A percentile compares a stretch with the other conserved stretches of the same genome.
Conservation (phyloP, 2,329 filamentous ascomycete genomes). For the Cercospora zeae-maydis region DNA sequence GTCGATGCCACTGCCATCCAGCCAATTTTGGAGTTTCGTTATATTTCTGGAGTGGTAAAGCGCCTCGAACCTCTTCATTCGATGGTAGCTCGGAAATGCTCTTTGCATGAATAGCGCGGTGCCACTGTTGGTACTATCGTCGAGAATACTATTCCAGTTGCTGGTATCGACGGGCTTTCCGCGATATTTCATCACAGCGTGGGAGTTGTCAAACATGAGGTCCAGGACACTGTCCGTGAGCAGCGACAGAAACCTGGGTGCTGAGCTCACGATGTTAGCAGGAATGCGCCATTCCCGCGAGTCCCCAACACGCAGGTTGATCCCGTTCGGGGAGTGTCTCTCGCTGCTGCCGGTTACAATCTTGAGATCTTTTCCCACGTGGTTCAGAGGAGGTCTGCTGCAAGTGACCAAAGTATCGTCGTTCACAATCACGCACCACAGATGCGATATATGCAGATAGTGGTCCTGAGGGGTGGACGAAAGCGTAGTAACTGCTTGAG, state of each 20-base stretch:
- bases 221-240: constrained; percentile 10
- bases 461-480: constrained; percentile 2
- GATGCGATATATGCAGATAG: constrained; percentile 13
- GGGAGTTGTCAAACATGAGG: not conserved
- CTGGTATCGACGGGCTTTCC: not conserved
- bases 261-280: not conserved
- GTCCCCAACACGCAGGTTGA: constrained; percentile 4
- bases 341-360: not conserved
- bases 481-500: constrained; percentile 7
- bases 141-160: not conserved
- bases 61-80: not conserved
- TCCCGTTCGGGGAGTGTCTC: not conserved
- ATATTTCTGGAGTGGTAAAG: not conserved
- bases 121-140: not conserved
- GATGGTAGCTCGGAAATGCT: not conserved
- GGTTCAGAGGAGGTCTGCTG: constrained; percentile 10
- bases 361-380: not conserved
- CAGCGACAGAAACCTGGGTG: constrained; percentile 5
- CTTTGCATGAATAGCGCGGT: not conserved
- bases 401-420: constrained; percentile 17
- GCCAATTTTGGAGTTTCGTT: not conserved
- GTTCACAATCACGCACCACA: constrained; percentile 19
- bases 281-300: constrained; percentile 9
- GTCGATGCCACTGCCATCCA: not conserved
- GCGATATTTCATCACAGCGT: constrained; percentile 3